Base-by-base conservation (phyloP, 2,329 filamentous ascomycete species). In the Graphilbum fragrans region DNA sequence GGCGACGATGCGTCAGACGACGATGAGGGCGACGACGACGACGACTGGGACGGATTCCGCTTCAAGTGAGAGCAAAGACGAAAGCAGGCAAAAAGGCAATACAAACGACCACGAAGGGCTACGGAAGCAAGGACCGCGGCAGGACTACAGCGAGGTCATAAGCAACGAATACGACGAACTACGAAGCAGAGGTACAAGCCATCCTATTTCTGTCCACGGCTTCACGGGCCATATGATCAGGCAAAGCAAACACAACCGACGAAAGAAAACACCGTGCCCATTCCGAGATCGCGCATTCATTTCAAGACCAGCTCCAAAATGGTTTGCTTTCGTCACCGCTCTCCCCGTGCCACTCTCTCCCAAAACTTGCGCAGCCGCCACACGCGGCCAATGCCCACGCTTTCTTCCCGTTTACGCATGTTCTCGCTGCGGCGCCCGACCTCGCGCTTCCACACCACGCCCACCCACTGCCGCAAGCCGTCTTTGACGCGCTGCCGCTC, bases 401-500 rank as follows among this genome's bases (percentile, higher is more conserved):
- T 62, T 54, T 77, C 72, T 47, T 75, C 67, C 55, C 61, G 64
- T 45, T 52, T 54, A 46, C 57, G 61, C 20, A 70, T 58, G 41
- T 63, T 59, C 52, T 76, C 65, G 50, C 65, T 64, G 36, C 64
- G 59, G 53, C 69, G 63, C 41, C 58, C 58, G 3, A 75, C 71
- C 55, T 74, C 65, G 18, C 70, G 60, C 33, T 58, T 63, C 70
- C 70, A 76, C 21, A 72, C 70, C n/a, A 56, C 61, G 23, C 70
- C 79, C 3, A 85, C 67, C 77, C 79, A 84, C 12, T 68, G 66
- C 31, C 79, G 61, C 45, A 86, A 57, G 16, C 69, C 69, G 51
- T 85, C 80, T 54, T 83, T 84, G 35, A 85, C 65, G 45, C 67
- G 66, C 60, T 84, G 78, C 49, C 71, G 70, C 60, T 85, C 80